Conservation (phyloP, 805 yeast genomes). For the Metschnikowia henanensis region DNA sequence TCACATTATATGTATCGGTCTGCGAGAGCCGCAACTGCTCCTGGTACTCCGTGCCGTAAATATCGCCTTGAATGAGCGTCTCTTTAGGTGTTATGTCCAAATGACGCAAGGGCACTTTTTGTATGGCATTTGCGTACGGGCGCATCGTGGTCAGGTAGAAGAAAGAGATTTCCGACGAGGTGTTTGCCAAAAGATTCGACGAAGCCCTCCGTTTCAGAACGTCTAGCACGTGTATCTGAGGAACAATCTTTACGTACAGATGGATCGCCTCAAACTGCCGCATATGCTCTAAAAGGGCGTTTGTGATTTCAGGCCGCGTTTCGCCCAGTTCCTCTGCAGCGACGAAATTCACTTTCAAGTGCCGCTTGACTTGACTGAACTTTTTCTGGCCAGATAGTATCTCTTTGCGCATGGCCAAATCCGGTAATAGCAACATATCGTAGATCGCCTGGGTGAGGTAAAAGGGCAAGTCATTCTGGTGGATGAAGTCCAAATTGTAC, state of each 20-base stretch:
- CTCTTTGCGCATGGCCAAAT: slow-evolving; percentile 17
- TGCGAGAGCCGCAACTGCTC: slow-evolving; percentile 1
- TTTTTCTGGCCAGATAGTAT: not conserved
- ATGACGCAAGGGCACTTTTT: slow-evolving; percentile 16
- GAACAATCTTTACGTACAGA: slow-evolving; percentile 5
- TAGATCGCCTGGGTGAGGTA: slow-evolving; percentile 49
- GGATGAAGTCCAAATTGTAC: slow-evolving; percentile 46
- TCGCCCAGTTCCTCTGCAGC: slow-evolving; percentile 19
- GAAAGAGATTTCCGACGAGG: slow-evolving; percentile 12
- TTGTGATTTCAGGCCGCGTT: slow-evolving; percentile 7
- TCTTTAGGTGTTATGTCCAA: slow-evolving; percentile 6
- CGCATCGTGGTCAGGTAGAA: slow-evolving; percentile 19
- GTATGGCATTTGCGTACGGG: slow-evolving; percentile 14
- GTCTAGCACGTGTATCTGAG: slow-evolving; percentile 12
- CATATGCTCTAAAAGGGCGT: slow-evolving; percentile 8
- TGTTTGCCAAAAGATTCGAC: slow-evolving; percentile 6
- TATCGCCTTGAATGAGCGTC: slow-evolving; percentile 6
- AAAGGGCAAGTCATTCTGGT: slow-evolving; percentile 62
- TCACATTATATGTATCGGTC: slow-evolving; percentile 10
- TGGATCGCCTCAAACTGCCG: slow-evolving; percentile 5
- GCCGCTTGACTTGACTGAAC: slow-evolving; percentile 5
- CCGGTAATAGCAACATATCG: slow-evolving; percentile 32
- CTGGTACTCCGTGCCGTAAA: slow-evolving; percentile 17
- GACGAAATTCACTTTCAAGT: slow-evolving; percentile 13
- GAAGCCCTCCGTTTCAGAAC: slow-evolving; percentile 15